Evolutionary conservation across 2,329 filamentous ascomycete species (phyloP).

Genomic region (Westerdykella sp.): DNA sequence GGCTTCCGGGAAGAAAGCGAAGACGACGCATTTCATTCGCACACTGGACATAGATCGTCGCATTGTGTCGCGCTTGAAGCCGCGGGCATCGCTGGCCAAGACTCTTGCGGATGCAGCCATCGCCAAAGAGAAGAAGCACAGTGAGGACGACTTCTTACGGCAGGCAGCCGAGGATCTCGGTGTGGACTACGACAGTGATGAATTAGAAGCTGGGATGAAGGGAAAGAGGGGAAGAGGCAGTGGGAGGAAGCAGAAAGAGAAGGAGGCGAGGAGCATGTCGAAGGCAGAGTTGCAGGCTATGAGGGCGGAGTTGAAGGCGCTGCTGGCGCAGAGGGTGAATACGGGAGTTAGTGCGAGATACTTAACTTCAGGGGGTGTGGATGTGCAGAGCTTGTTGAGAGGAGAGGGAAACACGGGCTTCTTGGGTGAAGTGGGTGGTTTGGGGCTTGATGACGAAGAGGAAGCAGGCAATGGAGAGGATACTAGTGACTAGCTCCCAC

Average conservation of each 20-base stretch:
- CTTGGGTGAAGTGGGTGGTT: conserved; percentile 50
- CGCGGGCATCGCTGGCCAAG: conserved; percentile 75
- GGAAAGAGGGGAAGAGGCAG: conserved; percentile 59
- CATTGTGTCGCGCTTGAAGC: conserved; percentile 68
- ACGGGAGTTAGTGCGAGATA: conserved; percentile 83
- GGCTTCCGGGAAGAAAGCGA: conserved; percentile 44
- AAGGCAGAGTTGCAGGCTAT: conserved; percentile 69
- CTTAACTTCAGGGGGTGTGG: conserved; percentile 74
- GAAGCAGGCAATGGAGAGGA: neutral
- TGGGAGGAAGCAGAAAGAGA: conserved; percentile 68
- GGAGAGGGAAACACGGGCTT: conserved; percentile 56
- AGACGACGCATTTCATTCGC: conserved; percentile 61
- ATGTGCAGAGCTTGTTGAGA: conserved; percentile 67
- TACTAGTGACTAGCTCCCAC: too few species aligned
- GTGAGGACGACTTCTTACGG: conserved; percentile 78
- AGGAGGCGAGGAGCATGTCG: conserved; percentile 58
- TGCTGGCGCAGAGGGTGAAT: conserved; percentile 71
- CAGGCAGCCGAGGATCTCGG: conserved; percentile 86
- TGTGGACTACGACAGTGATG: conserved; percentile 87
- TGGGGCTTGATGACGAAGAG: conserved; percentile 35
- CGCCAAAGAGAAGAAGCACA: conserved; percentile 79
- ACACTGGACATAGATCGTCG: conserved; percentile 79
- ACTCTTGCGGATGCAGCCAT: conserved; percentile 74
- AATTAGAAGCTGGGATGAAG: conserved; percentile 58
- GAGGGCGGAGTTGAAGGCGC: conserved; percentile 63